A percentile compares a stretch with the other conserved stretches of the same genome.
Conservation (phyloP, 1,139 yeast genomes). For the Nakaseomyces nivariensis region DNA sequence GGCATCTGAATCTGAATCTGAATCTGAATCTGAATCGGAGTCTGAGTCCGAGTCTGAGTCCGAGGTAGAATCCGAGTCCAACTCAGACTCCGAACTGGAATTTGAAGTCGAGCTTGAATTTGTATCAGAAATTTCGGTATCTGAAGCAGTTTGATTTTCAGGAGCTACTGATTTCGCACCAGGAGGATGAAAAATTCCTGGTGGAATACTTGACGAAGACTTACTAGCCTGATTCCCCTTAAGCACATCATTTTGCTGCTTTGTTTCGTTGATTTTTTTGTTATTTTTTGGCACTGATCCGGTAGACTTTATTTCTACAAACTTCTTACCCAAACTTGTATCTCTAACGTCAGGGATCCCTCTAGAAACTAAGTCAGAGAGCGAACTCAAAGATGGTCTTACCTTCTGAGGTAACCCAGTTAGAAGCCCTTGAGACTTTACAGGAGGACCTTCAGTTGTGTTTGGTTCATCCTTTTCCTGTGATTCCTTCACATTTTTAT, state of each 20-base stretch:
- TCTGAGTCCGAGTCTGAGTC: constrained; percentile 13
- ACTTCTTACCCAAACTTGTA: constrained; percentile 1
- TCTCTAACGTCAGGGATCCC: constrained; percentile 61
- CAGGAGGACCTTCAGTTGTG: constrained; percentile 3
- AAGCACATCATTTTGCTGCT: background rate
- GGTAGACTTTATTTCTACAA: background rate
- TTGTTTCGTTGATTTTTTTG: background rate
- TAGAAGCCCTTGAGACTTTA: constrained; percentile 10
- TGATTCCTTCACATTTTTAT: background rate
- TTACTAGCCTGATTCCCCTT: background rate
- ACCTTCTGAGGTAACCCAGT: constrained; percentile 19
- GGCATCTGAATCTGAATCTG: constrained; percentile 11
- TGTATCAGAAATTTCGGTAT: background rate
- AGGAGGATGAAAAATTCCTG: background rate
- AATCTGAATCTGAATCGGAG: constrained; percentile 25
- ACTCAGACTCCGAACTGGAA: constrained; percentile 13
- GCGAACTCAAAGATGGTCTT: constrained; percentile 39
- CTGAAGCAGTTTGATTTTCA: background rate
- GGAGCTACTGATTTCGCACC: background rate
- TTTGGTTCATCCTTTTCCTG: too few species aligned
- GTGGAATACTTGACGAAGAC: background rate
- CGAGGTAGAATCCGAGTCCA: constrained; percentile 24
- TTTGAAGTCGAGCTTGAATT: constrained; percentile 24
- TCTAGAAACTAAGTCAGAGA: constrained; percentile 46
- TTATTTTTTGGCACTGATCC: background rate